A percentile compares a stretch with the other conserved stretches of the same genome.
These are phyloP conservation scores for Monosporozyma aerobia DNA, from an alignment of 805 yeast species.

Conservation along the genomic window DNA sequence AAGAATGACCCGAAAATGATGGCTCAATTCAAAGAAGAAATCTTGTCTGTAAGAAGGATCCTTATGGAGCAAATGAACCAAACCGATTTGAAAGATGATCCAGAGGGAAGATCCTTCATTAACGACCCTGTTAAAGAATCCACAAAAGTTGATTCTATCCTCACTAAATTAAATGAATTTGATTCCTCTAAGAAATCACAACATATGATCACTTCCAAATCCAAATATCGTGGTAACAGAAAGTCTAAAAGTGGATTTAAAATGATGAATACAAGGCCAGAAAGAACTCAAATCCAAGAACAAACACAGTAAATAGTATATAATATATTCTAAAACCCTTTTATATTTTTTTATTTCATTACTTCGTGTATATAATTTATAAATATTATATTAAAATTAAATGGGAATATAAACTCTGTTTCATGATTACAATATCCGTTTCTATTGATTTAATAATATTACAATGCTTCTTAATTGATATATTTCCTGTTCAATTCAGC, in stretches of 20 bases:
- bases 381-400: background rate
- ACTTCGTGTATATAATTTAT: background rate
- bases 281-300: background rate
- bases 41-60: slow-evolving; percentile 3
- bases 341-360: background rate
- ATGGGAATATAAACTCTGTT: background rate
- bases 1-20: slow-evolving; percentile 2
- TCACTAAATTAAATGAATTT: background rate
- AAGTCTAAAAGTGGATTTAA: slow-evolving; percentile 1
- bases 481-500: slow-evolving; percentile 66
- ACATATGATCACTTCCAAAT: background rate
- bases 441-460: background rate
- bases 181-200: background rate
- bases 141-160: background rate
- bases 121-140: background rate
- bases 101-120: background rate
- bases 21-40: slow-evolving; percentile 11
- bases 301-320: background rate
- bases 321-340: background rate
- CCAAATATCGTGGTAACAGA: background rate
- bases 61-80: slow-evolving; percentile 1
- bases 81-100: background rate
- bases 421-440: background rate
- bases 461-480: slow-evolving; percentile 22
- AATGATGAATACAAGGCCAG: slow-evolving; percentile 4